A percentile compares a stretch with the other conserved stretches of the same genome.
Conservation (phyloP, 805 yeast species). For the Zygosaccharomyces kombuchaensis region DNA sequence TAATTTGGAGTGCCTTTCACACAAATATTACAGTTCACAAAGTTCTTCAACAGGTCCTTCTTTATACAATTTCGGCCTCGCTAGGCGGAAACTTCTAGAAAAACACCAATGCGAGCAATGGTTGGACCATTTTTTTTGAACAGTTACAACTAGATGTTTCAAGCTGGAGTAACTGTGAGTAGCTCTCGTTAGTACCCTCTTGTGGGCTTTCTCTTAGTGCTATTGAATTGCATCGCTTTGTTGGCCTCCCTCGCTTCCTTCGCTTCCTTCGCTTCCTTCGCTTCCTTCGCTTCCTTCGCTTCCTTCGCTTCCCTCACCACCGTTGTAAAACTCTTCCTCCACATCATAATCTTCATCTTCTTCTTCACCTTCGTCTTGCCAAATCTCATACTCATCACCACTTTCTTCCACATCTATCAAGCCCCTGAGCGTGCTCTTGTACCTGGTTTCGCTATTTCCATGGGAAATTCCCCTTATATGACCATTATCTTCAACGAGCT, state of each 20-base stretch:
- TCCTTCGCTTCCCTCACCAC: constrained; percentile 2
- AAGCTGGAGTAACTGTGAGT: too few relatives aligned
- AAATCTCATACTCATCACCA: constrained; percentile 10
- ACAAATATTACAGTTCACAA: neutral
- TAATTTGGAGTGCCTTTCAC: neutral
- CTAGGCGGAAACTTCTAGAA: constrained; percentile 3
- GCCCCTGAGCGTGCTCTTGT: constrained; percentile 25
- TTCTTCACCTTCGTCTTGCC: constrained; percentile 17
- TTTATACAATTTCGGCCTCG: constrained; percentile 3
- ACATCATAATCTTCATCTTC: constrained; percentile 12
- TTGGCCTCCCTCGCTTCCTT: neutral
- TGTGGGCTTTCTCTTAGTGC: neutral
- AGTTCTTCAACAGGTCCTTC: neutral
- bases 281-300: constrained; percentile 2
- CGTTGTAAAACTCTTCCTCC: constrained; percentile 2
- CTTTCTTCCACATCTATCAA: constrained; percentile 15
- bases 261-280: constrained; percentile 3
- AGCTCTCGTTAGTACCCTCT: neutral
- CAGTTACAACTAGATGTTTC: too few relatives aligned
- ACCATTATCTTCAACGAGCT: constrained; percentile 61
- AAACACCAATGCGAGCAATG: neutral
- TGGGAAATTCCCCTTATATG: constrained; percentile 49
- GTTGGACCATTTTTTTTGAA: neutral
- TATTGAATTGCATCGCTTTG: neutral
- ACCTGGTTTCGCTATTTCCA: constrained; percentile 12